Percentiles rank a stretch among this genome's conserved stretches.
Evolutionary conservation across 2,329 filamentous ascomycete genomes (phyloP).

Genomic region (Rosellinia necatrix): DNA sequence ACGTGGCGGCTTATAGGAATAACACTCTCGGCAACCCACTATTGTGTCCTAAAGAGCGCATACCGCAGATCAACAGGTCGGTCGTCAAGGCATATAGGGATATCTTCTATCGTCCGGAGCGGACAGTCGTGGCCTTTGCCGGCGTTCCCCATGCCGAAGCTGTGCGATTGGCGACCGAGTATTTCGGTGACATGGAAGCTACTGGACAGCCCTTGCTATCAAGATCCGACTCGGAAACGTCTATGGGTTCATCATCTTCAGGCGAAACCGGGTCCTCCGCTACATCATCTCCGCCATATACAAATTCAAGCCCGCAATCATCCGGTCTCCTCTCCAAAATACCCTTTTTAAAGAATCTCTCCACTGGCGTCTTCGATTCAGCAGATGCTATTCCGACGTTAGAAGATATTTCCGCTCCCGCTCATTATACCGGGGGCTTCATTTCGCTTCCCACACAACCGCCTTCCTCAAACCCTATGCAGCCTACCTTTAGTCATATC

Average conservation of each 20-base stretch:
- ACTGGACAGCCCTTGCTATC: constrained; percentile 55
- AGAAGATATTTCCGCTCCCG: constrained; percentile 64
- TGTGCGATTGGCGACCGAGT: constrained; percentile 76
- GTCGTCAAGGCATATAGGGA: constrained; percentile 80
- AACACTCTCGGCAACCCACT: constrained; percentile 95
- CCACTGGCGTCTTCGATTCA: constrained; percentile 63
- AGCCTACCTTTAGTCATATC: constrained; percentile 86
- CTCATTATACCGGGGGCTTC: constrained; percentile 93
- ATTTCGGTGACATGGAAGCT: constrained; percentile 88
- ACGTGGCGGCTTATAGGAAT: constrained; percentile 93
- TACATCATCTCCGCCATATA: constrained; percentile 42
- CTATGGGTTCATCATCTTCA: constrained; percentile 47
- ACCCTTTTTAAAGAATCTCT: constrained; percentile 88
- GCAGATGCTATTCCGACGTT: constrained; percentile 49
- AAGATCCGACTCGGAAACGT: constrained; percentile 63
- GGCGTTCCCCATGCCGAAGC: constrained; percentile 84
- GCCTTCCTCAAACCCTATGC: constrained; percentile 74
- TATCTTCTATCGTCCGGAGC: constrained; percentile 84
- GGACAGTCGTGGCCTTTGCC: constrained; percentile 93
- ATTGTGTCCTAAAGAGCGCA: constrained; percentile 83
- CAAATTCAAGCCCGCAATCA: constrained; percentile 47
- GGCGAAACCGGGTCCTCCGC: constrained; percentile 41
- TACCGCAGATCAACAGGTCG: constrained; percentile 72
- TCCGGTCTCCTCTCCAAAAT: constrained; percentile 79
- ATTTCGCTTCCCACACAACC: constrained; percentile 82